A percentile compares a stretch with the other conserved stretches of the same genome.
Conservation (phyloP, 2,329 filamentous ascomycete genomes). For the Ilyonectria robusta region DNA sequence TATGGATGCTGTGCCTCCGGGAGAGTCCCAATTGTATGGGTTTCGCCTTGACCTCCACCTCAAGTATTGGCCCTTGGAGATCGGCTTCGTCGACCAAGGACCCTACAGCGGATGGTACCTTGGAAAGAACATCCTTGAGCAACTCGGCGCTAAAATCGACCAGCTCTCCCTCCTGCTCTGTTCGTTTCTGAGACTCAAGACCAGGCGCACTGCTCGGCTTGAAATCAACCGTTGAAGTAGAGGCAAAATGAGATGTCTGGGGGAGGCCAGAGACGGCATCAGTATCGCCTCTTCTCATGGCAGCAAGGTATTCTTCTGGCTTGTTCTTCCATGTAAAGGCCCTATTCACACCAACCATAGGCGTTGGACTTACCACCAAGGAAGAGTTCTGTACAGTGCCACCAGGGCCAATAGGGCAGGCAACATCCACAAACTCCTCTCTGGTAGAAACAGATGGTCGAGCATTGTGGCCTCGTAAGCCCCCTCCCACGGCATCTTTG, state of each 20-base stretch:
- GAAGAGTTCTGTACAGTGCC: constrained; percentile 38
- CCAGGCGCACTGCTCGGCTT: constrained; percentile 38
- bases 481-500: constrained; percentile 83
- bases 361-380: constrained; percentile 54
- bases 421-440: constrained; percentile 65
- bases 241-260: constrained; percentile 44
- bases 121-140: constrained; percentile 58
- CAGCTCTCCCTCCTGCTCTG: constrained; percentile 46
- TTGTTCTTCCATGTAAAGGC: constrained; percentile 76
- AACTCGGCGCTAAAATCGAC: constrained; percentile 57
- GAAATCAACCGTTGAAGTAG: constrained; percentile 47
- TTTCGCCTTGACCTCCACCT: constrained; percentile 62
- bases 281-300: constrained; percentile 55
- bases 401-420: constrained; percentile 29
- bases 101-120: constrained; percentile 69
- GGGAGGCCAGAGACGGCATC: constrained; percentile 46
- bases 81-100: constrained; percentile 73
- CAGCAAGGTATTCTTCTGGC: constrained; percentile 70
- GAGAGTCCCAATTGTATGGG: constrained; percentile 66
- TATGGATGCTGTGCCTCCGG: constrained; percentile 72
- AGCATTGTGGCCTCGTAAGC: constrained; percentile 66
- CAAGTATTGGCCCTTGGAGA: constrained; percentile 67
- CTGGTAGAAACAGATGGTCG: constrained; percentile 64
- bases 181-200: constrained; percentile 41
- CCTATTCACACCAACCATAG: constrained; percentile 57